Evolutionary conservation across 2,329 filamentous ascomycete genomes (phyloP).

Genomic region (Teratosphaeria pseudoeucalypti): DNA sequence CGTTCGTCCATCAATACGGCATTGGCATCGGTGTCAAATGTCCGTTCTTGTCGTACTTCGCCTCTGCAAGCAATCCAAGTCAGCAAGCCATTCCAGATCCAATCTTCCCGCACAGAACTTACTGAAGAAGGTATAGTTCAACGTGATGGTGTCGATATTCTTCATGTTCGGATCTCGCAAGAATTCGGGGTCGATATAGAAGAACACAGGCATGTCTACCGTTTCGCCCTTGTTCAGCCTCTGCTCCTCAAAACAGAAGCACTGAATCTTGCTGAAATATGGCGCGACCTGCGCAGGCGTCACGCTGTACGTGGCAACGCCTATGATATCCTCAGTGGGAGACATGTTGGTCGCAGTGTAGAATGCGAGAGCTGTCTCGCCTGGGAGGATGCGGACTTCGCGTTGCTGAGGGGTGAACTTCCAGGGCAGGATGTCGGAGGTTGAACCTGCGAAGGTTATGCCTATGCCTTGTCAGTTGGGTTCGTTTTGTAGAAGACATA

Average conservation of each 20-base stretch:
- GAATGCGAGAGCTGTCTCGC: constrained; percentile 93
- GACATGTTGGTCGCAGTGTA: constrained; percentile 93
- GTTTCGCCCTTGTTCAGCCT: constrained; percentile 88
- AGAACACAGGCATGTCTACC: constrained; percentile 99
- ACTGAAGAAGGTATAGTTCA: constrained; percentile 99
- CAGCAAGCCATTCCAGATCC: background rate
- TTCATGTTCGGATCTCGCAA: constrained; percentile 86
- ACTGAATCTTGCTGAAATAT: constrained; percentile 99
- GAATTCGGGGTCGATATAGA: constrained; percentile 95
- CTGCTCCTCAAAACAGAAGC: constrained; percentile 97
- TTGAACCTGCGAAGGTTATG: constrained; percentile 91
- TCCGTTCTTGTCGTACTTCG: constrained; percentile 73
- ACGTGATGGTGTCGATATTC: constrained; percentile 85
- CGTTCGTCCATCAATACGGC: constrained; percentile 4
- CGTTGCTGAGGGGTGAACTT: constrained; percentile 95
- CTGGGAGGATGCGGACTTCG: constrained; percentile 87
- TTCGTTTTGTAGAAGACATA: background rate
- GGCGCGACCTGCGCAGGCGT: constrained; percentile 91
- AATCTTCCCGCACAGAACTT: constrained; percentile 33
- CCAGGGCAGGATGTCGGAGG: constrained; percentile 92
- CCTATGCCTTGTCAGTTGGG: background rate
- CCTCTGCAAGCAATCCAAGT: constrained; percentile 44
- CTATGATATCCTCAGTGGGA: constrained; percentile 79
- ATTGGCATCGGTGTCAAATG: constrained; percentile 49
- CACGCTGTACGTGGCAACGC: constrained; percentile 94